phyloP scores from a whole-genome alignment of 148 eudicot genomes.

The Rhododendron simsii region DNA sequence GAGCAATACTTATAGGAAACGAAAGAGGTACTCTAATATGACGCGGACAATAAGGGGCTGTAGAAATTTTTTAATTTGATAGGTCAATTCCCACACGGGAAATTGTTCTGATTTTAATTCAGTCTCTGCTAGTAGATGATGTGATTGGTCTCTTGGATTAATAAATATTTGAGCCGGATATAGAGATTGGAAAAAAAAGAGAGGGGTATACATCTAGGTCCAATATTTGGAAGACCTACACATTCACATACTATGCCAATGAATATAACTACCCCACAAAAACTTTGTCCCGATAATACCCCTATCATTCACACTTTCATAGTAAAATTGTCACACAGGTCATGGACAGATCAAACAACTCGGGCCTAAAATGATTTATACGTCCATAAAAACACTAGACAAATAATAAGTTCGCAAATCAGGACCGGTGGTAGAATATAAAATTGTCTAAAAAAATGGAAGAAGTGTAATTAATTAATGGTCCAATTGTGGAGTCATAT shows the following conservation, averaged over 20 bases:
- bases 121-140: not conserved
- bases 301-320: not conserved
- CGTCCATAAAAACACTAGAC: no score
- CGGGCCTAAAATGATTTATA: not conserved
- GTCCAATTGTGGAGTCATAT: not conserved
- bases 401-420: no score
- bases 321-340: not conserved
- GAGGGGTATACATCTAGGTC: no score
- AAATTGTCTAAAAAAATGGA: not conserved
- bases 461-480: not conserved
- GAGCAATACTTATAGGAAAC: conserved; percentile 21
- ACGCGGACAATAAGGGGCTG: no score
- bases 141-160: not conserved
- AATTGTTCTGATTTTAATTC: no score
- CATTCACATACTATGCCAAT: no score
- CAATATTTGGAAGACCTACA: no score
- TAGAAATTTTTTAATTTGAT: no score
- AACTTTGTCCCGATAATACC: not conserved
- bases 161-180: no score
- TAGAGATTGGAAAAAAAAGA: no score
- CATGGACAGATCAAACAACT: not conserved
- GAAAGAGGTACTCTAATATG: not conserved
- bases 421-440: no score
- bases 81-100: no score
- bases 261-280: not conserved